Base-by-base conservation (phyloP, 2,329 filamentous ascomycete species). In the Aphanoascus verrucosus region DNA sequence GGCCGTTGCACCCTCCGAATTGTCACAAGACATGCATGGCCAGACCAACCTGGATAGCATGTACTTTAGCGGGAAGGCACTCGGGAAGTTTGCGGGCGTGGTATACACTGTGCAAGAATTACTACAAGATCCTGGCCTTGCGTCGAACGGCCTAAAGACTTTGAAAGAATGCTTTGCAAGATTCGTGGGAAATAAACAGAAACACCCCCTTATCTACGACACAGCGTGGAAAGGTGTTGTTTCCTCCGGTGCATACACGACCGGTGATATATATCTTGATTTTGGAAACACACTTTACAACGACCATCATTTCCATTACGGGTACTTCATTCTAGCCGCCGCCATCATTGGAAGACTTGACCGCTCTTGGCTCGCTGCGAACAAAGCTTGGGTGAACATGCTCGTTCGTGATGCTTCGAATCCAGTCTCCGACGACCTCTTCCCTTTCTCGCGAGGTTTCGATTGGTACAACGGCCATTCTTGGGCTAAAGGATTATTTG, bases 401-500 rank as follows among this genome's bases (percentile, higher is more conserved):
- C 76, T 98, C 44, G 83, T 93, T 47, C 84, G 93, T 55, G 93
- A 98, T 62, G 81, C 75, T 47, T 84, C 89, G 44, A 95, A 95
- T 68, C 83, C 89, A 0, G 83, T 80, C 60, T 64, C 75, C 2
- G 90, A 95, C 65, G 74, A 77, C 28, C 81, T 81, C 61, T 97
- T 94, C 68, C 90, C 91, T 0, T 83, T 88, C 60, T 90, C 79
- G 57, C 81, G 93, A 47, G 81, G 76, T 54, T 97, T 96, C 64
- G 93, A 97, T 69, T 96, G 88, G 88, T 97, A 84, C 67, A 83
- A 94, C 63, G 93, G 91, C 1, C 93, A 97, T 74, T 89, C 85
- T 55, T 96, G 91, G 88, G 91, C 91, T 1, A 88, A 77, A 63
- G 74, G 72, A 1, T 65, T 79, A 1, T 77, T 74, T 57, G 73